These are phyloP conservation scores for Prunus padus DNA, from an alignment of 306 rosid genomes.

Conservation along the genomic window DNA sequence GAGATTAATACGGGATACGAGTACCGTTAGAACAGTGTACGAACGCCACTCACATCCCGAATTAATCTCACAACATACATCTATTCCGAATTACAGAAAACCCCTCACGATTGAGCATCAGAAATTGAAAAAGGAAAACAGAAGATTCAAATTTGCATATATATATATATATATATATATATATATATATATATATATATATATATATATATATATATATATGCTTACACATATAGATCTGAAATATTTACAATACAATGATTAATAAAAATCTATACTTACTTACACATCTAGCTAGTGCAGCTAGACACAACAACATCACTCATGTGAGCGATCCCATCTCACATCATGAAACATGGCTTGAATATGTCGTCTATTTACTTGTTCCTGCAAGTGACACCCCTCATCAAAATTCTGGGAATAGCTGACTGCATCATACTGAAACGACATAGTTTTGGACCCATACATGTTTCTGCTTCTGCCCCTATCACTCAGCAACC, in stretches of 20 bases:
- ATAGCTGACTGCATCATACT: slow-evolving; percentile 82
- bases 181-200: too few relatives aligned
- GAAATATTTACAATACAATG: too few relatives aligned
- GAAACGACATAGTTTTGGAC: slow-evolving; percentile 52
- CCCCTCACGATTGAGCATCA: too few relatives aligned
- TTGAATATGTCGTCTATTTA: slow-evolving; percentile 30
- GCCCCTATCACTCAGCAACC: slow-evolving; percentile 44
- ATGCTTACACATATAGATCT: not conserved
- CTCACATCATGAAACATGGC: slow-evolving; percentile 34
- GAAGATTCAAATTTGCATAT: not conserved
- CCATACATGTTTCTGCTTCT: slow-evolving; percentile 35
- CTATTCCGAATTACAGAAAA: too few relatives aligned
- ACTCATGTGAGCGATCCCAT: slow-evolving; percentile 19
- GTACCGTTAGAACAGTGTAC: too few relatives aligned
- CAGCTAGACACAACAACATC: not conserved
- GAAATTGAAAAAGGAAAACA: too few relatives aligned
- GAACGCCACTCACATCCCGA: too few relatives aligned
- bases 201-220: too few relatives aligned
- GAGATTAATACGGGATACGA: too few relatives aligned
- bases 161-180: too few relatives aligned
- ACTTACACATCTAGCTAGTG: not conserved
- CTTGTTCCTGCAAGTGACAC: slow-evolving; percentile 36
- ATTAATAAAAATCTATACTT: not conserved
- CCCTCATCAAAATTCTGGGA: slow-evolving; percentile 84
- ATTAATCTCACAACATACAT: too few relatives aligned